These are phyloP conservation scores for Daldinia grandis DNA, from an alignment of 495 filamentous ascomycete species.

Conservation along the genomic window DNA sequence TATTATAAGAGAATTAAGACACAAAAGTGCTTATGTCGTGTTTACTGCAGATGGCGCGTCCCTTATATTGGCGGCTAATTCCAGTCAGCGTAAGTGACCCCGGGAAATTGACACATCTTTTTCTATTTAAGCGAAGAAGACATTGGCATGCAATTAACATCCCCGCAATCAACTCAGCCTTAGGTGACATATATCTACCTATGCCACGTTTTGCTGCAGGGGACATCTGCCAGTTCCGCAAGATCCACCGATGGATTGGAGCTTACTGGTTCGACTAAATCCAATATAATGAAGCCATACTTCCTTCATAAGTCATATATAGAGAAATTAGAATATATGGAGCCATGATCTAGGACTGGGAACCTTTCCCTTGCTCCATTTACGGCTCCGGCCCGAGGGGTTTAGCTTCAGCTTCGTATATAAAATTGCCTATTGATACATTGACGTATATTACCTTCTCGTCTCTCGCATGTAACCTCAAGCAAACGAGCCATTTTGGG, in stretches of 20 bases:
- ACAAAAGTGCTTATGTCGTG: conserved; percentile 7
- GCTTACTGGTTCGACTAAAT: conserved; percentile 17
- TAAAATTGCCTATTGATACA: not conserved
- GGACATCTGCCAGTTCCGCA: conserved; percentile 17
- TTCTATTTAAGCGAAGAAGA: conserved; percentile 17
- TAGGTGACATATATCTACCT: conserved; percentile 14
- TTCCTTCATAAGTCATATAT: not conserved
- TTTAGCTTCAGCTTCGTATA: conserved; percentile 8
- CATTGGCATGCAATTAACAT: conserved; percentile 9
- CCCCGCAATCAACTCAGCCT: conserved; percentile 15
- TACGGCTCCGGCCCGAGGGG: conserved; percentile 4
- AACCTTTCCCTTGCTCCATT: not conserved
- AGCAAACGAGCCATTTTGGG: not conserved
- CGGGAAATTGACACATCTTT: conserved; percentile 39
- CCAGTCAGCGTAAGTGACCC: conserved; percentile 7
- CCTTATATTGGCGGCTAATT: conserved; percentile 34
- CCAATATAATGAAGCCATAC: conserved; percentile 15
- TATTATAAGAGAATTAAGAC: conserved; percentile 2
- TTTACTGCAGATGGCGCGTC: conserved; percentile 3
- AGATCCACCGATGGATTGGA: conserved; percentile 30
- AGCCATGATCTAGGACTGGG: conserved; percentile 5
- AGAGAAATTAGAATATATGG: not conserved
- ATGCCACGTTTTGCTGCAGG: conserved; percentile 27
- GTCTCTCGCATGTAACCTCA: conserved; percentile 3
- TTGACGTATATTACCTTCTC: conserved; percentile 31